Base-by-base conservation (phyloP, 2,329 filamentous ascomycete species). In the Elsinoe australis region DNA sequence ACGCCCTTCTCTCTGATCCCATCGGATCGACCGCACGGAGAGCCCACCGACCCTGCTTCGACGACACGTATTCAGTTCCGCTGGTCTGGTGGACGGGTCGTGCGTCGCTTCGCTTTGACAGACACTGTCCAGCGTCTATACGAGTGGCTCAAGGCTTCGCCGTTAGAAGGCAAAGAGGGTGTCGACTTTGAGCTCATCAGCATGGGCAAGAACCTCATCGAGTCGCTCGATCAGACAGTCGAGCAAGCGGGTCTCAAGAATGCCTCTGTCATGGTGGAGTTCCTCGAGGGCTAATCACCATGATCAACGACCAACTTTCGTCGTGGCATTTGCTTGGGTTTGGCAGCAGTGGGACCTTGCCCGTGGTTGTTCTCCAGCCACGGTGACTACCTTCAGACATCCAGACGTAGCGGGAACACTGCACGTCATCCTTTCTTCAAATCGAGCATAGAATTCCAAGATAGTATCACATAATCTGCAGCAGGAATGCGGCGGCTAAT, bases 181-280 rank as follows among this genome's bases (percentile, higher is more conserved):
- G 66, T 83, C 9, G 76, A 79, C 53, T 98, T 98, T 67, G 90
- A 96, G 64, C 75, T 98, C 55, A 88, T 92, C 64, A 79, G 79
- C 53, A 84, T 94, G 79, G 87, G 88, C 39, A 83, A 83, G 61
- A 92, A 98, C 59, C 68, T 98, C 51, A 83, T 95, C 33, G 81
- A 84, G 14, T 69, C 73, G 48, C 71, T 95, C 41, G 82, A 88
- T 39, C 45, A 53, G 39, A 86, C 80, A 1, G 85, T 98, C 52
- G 79, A 79, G 56, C 83, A 87, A 60, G 87, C 84, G 0, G 87
- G 89, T 0, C 67, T 98, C 58, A 94, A 92, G 71, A 90, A 94
- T 61, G 88, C 85, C 3, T 95, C 88, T 0, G 83, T 98, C 5
- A 95, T 95, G 87, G 83, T 98, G 56, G 92, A 95, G 65, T 94